Percentiles rank a stretch among this genome's conserved stretches.
phyloP scores from a whole-genome alignment of 1,284 basidiomycete species.

The Retiboletus fuscus region DNA sequence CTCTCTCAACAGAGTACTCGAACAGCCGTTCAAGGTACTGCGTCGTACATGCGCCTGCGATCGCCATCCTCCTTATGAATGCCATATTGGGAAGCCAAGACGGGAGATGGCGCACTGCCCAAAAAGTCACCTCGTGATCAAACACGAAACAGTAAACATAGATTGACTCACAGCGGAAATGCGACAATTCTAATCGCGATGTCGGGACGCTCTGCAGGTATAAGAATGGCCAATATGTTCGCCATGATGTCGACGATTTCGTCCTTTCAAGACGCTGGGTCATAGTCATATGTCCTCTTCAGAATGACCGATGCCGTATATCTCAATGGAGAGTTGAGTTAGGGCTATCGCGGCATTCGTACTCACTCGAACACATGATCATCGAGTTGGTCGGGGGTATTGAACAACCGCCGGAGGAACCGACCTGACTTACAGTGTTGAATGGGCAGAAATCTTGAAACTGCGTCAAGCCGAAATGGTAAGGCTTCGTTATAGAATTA shows the following conservation, averaged over 20 bases:
- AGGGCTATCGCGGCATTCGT: too few relatives aligned
- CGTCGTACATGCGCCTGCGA: not conserved
- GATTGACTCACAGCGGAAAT: constrained; percentile 19
- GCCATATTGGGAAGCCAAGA: constrained; percentile 40
- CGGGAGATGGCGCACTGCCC: constrained; percentile 28
- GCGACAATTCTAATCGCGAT: not conserved
- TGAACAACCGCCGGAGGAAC: constrained; percentile 29
- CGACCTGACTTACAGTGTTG: constrained; percentile 32
- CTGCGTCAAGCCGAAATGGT: constrained; percentile 19
- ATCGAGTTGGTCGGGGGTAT: constrained; percentile 16
- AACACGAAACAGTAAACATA: not conserved
- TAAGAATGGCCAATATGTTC: not conserved
- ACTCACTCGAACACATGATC: constrained; percentile 28
- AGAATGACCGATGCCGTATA: constrained; percentile 29
- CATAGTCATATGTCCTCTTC: constrained; percentile 33
- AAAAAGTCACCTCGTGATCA: not conserved
- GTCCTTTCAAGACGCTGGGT: constrained; percentile 27
- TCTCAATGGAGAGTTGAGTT: constrained; percentile 9
- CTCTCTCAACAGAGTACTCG: constrained; percentile 25
- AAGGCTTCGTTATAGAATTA: constrained; percentile 8
- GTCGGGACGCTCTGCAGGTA: constrained; percentile 20
- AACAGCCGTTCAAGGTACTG: not conserved
- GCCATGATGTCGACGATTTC: constrained; percentile 15
- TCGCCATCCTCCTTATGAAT: constrained; percentile 31
- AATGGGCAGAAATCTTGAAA: constrained; percentile 20